Evolutionary conservation across 2,329 filamentous ascomycete genomes (phyloP).

Genomic region (Monilinia vaccinii-corymbosi): DNA sequence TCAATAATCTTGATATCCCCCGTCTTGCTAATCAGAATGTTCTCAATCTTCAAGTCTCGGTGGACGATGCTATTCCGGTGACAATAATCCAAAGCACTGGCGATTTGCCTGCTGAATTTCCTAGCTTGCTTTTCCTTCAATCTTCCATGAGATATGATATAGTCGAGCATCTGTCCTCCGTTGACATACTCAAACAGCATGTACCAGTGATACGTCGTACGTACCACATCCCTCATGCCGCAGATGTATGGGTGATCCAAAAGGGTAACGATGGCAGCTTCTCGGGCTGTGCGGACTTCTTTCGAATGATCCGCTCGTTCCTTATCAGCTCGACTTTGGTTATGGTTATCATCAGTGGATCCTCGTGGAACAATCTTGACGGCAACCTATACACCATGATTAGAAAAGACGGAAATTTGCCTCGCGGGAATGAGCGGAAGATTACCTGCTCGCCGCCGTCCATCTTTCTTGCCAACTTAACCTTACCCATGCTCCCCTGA

Average conservation of each 20-base stretch:
- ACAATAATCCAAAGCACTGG: conserved; percentile 92
- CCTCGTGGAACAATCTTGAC: conserved; percentile 95
- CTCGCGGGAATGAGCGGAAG: not conserved
- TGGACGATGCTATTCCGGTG: conserved; percentile 98
- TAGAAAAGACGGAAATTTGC: not conserved
- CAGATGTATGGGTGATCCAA: conserved; percentile 94
- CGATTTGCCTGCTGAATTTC: conserved; percentile 96
- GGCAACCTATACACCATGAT: conserved; percentile 57
- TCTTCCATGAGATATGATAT: conserved; percentile 96
- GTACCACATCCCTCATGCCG: conserved; percentile 87
- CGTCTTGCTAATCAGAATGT: conserved; percentile 97
- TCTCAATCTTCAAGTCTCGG: conserved; percentile 95
- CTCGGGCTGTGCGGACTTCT: conserved; percentile 86
- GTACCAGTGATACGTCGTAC: conserved; percentile 98
- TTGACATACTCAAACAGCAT: conserved; percentile 99
- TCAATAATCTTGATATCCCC: conserved; percentile 99
- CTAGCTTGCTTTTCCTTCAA: conserved; percentile 97
- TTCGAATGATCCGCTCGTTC: conserved; percentile 94
- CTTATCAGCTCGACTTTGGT: conserved; percentile 59
- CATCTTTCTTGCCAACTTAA: conserved; percentile 86
- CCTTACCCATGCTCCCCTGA: conserved; percentile 97
- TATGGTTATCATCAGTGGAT: conserved; percentile 69
- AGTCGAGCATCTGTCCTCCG: conserved; percentile 98
- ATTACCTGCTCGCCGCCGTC: conserved; percentile 82
- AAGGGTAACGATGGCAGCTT: conserved; percentile 92